Evolutionary conservation across 2,329 filamentous ascomycete species (phyloP).

Genomic region (Aspergillus tamarii): DNA sequence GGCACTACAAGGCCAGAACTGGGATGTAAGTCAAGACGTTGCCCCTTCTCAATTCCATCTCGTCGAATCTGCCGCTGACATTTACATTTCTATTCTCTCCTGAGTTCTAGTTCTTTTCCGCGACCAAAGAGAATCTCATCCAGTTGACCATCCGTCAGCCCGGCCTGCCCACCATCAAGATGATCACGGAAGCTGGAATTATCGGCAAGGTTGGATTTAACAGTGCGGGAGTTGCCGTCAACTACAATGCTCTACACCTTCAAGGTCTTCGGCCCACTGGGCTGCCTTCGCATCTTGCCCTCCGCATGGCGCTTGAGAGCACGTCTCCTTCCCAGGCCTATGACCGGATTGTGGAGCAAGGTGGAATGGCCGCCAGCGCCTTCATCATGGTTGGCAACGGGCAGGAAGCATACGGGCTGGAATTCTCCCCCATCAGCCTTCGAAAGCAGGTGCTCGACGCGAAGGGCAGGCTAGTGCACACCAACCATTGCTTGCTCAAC

Average conservation of each 20-base stretch:
- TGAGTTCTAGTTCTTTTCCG: background rate
- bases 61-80: background rate
- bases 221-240: constrained; percentile 56
- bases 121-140: background rate
- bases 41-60: background rate
- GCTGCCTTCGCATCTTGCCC: constrained; percentile 59
- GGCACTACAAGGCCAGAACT: background rate
- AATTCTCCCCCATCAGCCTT: constrained; percentile 36
- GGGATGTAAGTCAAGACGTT: background rate
- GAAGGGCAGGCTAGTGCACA: background rate
- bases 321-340: constrained; percentile 50
- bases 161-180: constrained; percentile 52
- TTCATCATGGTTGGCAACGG: constrained; percentile 59
- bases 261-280: constrained; percentile 51
- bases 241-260: constrained; percentile 60
- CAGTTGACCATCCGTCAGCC: background rate
- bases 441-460: background rate
- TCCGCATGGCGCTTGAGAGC: constrained; percentile 58
- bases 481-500: background rate
- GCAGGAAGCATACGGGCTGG: constrained; percentile 50
- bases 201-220: constrained; percentile 65
- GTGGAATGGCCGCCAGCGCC: constrained; percentile 57
- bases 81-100: background rate
- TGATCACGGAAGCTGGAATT: constrained; percentile 61
- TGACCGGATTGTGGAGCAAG: constrained; percentile 37